phyloP scores from a whole-genome alignment of 106 monocot species.

The Apostasia ramifera region DNA sequence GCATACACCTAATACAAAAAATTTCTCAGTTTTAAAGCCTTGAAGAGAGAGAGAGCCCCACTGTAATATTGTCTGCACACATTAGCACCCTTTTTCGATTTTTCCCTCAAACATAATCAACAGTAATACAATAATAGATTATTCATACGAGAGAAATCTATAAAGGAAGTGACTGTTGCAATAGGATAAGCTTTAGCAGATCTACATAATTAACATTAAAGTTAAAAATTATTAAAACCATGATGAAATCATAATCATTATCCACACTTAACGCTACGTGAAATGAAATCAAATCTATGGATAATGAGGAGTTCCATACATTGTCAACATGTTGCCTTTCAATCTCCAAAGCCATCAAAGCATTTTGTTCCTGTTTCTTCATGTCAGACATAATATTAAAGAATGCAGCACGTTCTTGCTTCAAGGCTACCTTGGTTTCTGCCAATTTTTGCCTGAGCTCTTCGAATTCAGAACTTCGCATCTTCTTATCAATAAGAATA shows the following conservation, averaged over 20 bases:
- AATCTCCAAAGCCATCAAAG: background rate
- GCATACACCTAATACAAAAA: too few species aligned
- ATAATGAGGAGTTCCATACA: slow-evolving; percentile 1
- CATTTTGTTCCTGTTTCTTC: background rate
- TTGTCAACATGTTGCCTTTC: slow-evolving; percentile 1
- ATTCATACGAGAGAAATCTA: too few species aligned
- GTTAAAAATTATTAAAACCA: too few species aligned
- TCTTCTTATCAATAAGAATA: slow-evolving; percentile 8
- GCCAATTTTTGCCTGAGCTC: slow-evolving; percentile 5
- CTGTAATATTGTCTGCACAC: too few species aligned
- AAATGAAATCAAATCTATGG: background rate
- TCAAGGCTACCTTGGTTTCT: slow-evolving; percentile 1
- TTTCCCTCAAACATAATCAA: too few species aligned
- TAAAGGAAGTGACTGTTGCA: background rate
- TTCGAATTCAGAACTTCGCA: slow-evolving; percentile 3
- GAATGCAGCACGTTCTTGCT: background rate
- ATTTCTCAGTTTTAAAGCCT: too few species aligned
- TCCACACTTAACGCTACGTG: background rate
- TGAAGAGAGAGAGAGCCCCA: too few species aligned
- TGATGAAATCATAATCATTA: background rate
- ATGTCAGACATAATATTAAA: background rate
- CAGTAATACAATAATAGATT: too few species aligned
- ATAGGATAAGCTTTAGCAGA: background rate
- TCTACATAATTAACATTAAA: too few species aligned
- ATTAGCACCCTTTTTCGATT: too few species aligned